Evolutionary conservation across 192 early-diverging fungal species (phyloP).

Genomic region (Rhizophagus clarus): DNA sequence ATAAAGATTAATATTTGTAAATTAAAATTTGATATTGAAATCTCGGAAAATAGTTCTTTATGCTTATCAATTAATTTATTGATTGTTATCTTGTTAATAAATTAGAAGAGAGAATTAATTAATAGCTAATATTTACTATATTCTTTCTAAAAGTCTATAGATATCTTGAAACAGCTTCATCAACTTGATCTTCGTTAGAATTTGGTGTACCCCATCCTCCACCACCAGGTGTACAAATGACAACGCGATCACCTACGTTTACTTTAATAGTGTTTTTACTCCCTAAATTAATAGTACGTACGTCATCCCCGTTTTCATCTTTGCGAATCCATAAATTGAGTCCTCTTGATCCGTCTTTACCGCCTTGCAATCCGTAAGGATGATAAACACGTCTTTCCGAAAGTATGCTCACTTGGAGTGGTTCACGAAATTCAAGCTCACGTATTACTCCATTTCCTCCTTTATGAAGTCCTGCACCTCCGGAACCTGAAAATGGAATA

Average conservation of each 20-base stretch:
- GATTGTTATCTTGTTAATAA: too few relatives aligned
- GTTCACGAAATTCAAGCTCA: slow-evolving; percentile 91
- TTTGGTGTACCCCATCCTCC: slow-evolving; percentile 73
- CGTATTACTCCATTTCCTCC: slow-evolving; percentile 93
- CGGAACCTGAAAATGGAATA: slow-evolving; percentile 50
- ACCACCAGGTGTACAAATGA: slow-evolving; percentile 90
- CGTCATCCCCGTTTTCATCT: not conserved
- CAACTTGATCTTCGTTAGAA: not conserved
- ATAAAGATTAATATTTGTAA: too few relatives aligned
- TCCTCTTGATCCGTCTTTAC: slow-evolving; percentile 70
- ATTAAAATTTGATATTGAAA: too few relatives aligned
- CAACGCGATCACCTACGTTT: slow-evolving; percentile 74
- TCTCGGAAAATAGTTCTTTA: too few relatives aligned
- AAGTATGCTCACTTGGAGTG: slow-evolving; percentile 86
- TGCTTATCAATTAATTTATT: too few relatives aligned
- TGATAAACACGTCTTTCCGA: slow-evolving; percentile 88
- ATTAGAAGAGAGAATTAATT: too few relatives aligned
- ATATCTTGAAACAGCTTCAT: slow-evolving; percentile 27
- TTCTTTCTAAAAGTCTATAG: not conserved
- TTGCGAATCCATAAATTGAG: slow-evolving; percentile 79
- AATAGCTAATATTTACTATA: too few relatives aligned
- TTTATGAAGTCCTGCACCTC: slow-evolving; percentile 72
- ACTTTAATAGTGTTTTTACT: slow-evolving; percentile 89
- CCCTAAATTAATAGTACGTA: slow-evolving; percentile 63
- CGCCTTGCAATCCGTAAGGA: slow-evolving; percentile 88